Evolutionary conservation across 257 asterid species (phyloP).

Genomic region (Forsythia viridissima): DNA sequence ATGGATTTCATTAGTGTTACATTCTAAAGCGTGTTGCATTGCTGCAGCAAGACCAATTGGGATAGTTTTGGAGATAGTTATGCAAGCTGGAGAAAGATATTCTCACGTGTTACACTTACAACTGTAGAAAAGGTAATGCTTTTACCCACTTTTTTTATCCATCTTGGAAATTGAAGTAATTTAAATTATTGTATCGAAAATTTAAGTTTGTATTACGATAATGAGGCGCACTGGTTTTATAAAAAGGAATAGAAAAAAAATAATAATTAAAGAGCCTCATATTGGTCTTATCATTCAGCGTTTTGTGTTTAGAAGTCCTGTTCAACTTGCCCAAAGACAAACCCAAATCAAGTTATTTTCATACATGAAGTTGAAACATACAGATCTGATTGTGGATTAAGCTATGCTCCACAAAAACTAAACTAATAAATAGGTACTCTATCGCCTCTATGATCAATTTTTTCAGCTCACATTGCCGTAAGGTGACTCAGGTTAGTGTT

Average conservation of each 20-base stretch:
- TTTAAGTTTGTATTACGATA: neutral
- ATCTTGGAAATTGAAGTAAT: neutral
- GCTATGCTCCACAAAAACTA: too few relatives aligned
- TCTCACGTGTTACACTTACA: slow-evolving; percentile 97
- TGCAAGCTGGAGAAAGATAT: slow-evolving; percentile 98
- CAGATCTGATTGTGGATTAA: too few relatives aligned
- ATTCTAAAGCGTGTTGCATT: slow-evolving; percentile 92
- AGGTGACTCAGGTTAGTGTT: too few relatives aligned
- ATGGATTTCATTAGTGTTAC: slow-evolving; percentile 95
- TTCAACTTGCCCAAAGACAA: neutral
- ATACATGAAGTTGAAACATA: too few relatives aligned
- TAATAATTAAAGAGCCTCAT: neutral
- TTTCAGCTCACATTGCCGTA: too few relatives aligned
- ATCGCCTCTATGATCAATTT: too few relatives aligned
- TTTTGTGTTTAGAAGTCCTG: neutral
- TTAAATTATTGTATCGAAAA: neutral
- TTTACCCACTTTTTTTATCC: neutral
- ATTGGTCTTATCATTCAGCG: neutral
- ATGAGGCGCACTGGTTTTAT: neutral
- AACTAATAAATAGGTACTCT: too few relatives aligned
- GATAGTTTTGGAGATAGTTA: slow-evolving; percentile 92
- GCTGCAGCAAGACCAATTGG: slow-evolving; percentile 99
- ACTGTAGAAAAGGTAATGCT: slow-evolving; percentile 38
- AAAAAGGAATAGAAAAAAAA: neutral
- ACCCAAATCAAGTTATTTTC: neutral